These are phyloP conservation scores for Pythium aquatile DNA, from an alignment of 352 stramenopile genomes.

Conservation along the genomic window DNA sequence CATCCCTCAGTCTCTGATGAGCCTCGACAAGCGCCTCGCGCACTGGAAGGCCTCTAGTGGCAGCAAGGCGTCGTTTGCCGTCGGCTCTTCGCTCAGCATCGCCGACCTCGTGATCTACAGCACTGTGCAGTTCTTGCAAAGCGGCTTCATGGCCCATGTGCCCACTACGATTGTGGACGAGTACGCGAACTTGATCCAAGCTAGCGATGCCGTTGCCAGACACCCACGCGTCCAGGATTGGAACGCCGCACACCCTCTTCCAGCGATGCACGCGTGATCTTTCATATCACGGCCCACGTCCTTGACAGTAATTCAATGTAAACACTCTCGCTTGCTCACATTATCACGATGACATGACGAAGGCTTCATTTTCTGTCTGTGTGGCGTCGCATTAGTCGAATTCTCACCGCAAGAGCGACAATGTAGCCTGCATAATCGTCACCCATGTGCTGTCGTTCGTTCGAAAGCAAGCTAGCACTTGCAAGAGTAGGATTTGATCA, in stretches of 20 bases:
- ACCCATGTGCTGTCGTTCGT: too few species aligned
- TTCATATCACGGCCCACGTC: too few species aligned
- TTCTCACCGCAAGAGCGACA: too few species aligned
- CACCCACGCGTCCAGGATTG: background rate
- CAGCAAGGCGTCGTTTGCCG: slow-evolving; percentile 20
- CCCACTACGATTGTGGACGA: slow-evolving; percentile 5
- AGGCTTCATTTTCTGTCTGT: too few species aligned
- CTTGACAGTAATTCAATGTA: too few species aligned
- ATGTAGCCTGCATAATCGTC: too few species aligned
- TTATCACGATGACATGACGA: too few species aligned
- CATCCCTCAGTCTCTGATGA: slow-evolving; percentile 37
- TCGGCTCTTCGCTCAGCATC: slow-evolving; percentile 36
- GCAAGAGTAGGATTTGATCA: too few species aligned
- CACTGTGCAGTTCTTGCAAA: slow-evolving; percentile 1
- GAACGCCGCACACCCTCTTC: background rate
- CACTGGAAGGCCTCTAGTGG: slow-evolving; percentile 26
- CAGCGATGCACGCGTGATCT: background rate
- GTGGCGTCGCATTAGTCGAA: too few species aligned
- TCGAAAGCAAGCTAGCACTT: too few species aligned
- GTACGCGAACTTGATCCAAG: background rate
- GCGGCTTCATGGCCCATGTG: slow-evolving; percentile 7
- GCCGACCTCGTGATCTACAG: slow-evolving; percentile 55
- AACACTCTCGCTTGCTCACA: too few species aligned
- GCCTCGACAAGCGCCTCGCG: slow-evolving; percentile 39
- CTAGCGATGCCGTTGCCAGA: background rate